Evolutionary conservation across 2,329 filamentous ascomycete species (phyloP), one percentile per base, ranked within the genome.

Genomic region (Penicillium sclerotiorum): DNA sequence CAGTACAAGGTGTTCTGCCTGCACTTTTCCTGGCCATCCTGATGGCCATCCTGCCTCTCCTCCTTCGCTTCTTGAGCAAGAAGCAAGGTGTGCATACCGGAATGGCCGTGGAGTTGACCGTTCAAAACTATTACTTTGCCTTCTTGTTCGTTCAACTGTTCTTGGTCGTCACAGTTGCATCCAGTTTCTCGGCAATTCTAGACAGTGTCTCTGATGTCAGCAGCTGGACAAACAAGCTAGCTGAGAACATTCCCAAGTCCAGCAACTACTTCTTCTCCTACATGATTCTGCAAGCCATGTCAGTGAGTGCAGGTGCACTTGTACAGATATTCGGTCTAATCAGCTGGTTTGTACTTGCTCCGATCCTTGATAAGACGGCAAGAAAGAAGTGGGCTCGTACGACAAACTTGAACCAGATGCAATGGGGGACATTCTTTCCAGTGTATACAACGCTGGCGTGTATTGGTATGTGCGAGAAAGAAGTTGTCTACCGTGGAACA

Each of bases 231-330:
- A 70, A 83, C 15, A 78, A 88, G 0, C 75, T 99, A 22, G 93
- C 93, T 0, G 69, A 77, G 9, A 94, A 92, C 52, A 76, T 99
- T 5, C 94, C 94, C 2, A 88, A 84, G 59, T 87, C 92, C 0
- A 88, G 90, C 60, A 96, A 96, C 67, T 99, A 97, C 72, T 99
- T 97, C 77, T 97, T 96, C 78, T 93, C 90, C 1, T 99, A 99
- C 80, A 92, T 99, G 85, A 87, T 96, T 66, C 85, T 99, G 8
- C 94, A 97, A 64, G 90, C 92, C 0, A 80, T 97, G 61, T 91
- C 90, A 55, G 91, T 90, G 55, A 96, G 91, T 69, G 93, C 93
- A 1, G 91, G 89, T 69, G 93, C 90, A 1, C 77, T 97, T 4
- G 77, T 96, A 11, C 94, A 97, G 64, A 82, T 95, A 20, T 84